These are phyloP conservation scores for Globisporangium parvum DNA, from an alignment of 352 stramenopile species.

Conservation along the genomic window DNA sequence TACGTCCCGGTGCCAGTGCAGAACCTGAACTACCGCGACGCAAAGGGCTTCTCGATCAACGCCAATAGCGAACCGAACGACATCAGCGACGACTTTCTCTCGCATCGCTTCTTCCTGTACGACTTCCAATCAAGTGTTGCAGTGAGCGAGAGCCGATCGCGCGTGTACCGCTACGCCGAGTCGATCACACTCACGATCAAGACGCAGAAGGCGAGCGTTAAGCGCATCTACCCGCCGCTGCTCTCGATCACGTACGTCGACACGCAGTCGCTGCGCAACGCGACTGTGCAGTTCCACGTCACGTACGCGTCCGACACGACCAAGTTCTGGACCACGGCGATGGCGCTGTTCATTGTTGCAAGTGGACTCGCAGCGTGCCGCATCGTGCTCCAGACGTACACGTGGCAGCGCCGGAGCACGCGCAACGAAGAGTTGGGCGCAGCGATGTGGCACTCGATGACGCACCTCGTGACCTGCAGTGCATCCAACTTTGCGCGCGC, in stretches of 20 bases:
- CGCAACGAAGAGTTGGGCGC: conserved; percentile 56
- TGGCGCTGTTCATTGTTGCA: conserved; percentile 62
- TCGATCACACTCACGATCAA: conserved; percentile 58
- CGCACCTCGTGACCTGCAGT: conserved; percentile 28
- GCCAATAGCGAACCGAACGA: conserved; percentile 73
- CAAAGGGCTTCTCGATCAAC: conserved; percentile 66
- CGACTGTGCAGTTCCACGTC: conserved; percentile 61
- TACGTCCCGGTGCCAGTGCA: conserved; percentile 86
- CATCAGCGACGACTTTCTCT: conserved; percentile 87
- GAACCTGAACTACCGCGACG: conserved; percentile 78
- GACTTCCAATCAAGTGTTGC: conserved; percentile 73
- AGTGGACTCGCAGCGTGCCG: conserved; percentile 48
- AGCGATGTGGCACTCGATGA: conserved; percentile 42
- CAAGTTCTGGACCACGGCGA: conserved; percentile 71
- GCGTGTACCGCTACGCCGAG: conserved; percentile 67
- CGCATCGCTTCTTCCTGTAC: conserved; percentile 90
- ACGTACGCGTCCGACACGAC: conserved; percentile 84
- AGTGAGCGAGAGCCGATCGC: conserved; percentile 32
- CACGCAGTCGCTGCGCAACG: conserved; percentile 23
- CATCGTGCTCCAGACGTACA: conserved; percentile 76
- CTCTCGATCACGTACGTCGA: conserved; percentile 80
- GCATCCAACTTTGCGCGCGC: conserved; percentile 35
- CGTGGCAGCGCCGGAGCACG: conserved; percentile 81
- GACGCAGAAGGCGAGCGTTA: conserved; percentile 37
- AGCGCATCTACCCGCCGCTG: conserved; percentile 58